These are phyloP conservation scores for Aspergillus hancockii DNA, from an alignment of 495 filamentous ascomycete species.

Conservation along the genomic window DNA sequence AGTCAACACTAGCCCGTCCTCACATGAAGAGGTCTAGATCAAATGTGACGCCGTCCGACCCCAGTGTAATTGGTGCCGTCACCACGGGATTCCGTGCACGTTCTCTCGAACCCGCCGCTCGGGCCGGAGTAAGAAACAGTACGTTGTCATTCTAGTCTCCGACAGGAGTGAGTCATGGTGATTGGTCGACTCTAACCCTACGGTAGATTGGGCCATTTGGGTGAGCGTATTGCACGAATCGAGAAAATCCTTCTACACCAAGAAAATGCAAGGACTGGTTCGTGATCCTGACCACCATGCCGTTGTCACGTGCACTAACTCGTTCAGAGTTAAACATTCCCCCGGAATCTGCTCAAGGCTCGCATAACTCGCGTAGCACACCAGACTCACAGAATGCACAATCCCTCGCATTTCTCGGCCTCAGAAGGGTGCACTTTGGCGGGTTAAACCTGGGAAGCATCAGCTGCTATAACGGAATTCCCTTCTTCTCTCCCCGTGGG, in stretches of 20 bases:
- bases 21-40: no score
- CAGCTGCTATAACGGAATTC: conserved; percentile 1
- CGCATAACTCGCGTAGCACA: not conserved
- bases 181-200: not conserved
- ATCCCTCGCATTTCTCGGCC: no score
- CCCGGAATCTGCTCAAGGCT: no score
- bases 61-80: conserved; percentile 9
- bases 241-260: no score
- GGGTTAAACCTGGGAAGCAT: conserved; percentile 1
- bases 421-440: not conserved
- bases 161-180: not conserved
- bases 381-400: not conserved
- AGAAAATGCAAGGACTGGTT: no score
- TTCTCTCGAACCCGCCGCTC: no score
- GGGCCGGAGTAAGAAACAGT: no score
- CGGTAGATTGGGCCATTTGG: no score
- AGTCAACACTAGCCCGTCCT: not conserved
- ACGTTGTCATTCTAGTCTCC: not conserved
- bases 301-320: no score
- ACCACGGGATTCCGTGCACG: conserved; percentile 6
- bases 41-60: conserved; percentile 3
- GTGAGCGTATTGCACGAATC: no score
- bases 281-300: no score
- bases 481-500: not conserved
- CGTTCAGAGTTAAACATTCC: no score